Evolutionary conservation across 371 early-diverging fungal species (phyloP), one percentile per base, ranked within the genome.

Genomic region (Entomophthora muscae): DNA sequence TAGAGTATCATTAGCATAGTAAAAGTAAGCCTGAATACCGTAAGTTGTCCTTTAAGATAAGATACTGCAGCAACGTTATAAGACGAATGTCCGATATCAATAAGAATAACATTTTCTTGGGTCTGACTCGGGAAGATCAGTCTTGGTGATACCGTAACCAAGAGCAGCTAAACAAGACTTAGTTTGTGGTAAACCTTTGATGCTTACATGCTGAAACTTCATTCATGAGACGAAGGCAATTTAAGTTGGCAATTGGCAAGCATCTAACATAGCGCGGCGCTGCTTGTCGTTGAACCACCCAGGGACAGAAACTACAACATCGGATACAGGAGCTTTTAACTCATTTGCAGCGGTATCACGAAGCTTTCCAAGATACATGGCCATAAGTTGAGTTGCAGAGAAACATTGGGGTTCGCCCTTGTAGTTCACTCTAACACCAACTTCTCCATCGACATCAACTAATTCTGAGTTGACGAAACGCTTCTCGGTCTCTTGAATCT

Each of bases 121-220:
- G 78, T 90, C 90, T 51, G 90, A 86, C 75, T 93, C 95, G 66
- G 96, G 96, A 64, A 96, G 78, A 73, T 97, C 98, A 32, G 80
- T 77, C 83, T 94, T 95, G 73, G 96, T 97, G 73, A 97, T 95
- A 74, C 98, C 96, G 69, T 95, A 97, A 59, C 91, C 93, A 64
- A 97, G 84, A 52, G 98, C 95, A 63, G 88, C 42, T 42, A 27
- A 17, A 58, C 17, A 42, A 42, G 42, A 42, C 17, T 17, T 17
- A 42, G 10, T 17, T 42, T 17, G 17, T 10, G 10, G 5, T 42
- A 42, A 42, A 42, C 5, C 10, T 17, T 52, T 93, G 91, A 64
- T 86, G 17, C 42, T 42, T 42, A 42, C 42, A 29, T 28, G 95
- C 94, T 42, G 95, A 92, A 68, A 81, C 81, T 67, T 97, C 98